Conservation (phyloP, 768 basidiomycete species). For the Leccinum sublutescens region DNA sequence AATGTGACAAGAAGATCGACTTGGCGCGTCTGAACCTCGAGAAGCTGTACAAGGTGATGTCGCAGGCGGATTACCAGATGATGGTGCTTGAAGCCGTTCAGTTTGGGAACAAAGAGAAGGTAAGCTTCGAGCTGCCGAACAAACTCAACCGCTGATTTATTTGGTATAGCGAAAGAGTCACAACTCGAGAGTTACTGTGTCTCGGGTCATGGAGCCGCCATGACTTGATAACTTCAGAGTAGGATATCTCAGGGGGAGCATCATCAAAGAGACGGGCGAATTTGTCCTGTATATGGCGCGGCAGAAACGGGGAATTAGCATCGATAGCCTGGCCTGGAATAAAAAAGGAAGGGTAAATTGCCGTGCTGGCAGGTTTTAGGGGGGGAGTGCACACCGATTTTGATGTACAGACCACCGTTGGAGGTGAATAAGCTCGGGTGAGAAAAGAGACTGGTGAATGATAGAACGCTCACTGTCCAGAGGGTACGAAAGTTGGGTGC, state of each 20-base stretch:
- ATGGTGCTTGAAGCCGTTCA: no score
- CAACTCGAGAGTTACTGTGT: no score
- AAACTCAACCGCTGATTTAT: no score
- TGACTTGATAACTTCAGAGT: slow-evolving; percentile 37
- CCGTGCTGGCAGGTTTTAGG: background rate
- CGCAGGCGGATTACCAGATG: no score
- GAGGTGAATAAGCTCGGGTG: slow-evolving; percentile 53
- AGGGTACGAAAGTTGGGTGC: slow-evolving; percentile 47
- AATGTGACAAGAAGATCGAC: no score
- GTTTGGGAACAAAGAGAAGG: no score
- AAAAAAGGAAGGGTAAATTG: background rate
- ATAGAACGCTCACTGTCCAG: slow-evolving; percentile 42
- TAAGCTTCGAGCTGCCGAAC: no score
- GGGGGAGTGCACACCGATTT: slow-evolving; percentile 52
- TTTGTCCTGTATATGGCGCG: slow-evolving; percentile 77
- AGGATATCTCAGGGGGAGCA: slow-evolving; percentile 76
- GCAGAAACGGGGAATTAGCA: slow-evolving; percentile 83
- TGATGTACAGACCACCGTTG: slow-evolving; percentile 42
- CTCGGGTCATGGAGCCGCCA: no score
- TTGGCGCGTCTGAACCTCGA: no score
- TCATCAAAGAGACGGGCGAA: slow-evolving; percentile 85
- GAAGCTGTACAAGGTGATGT: no score
- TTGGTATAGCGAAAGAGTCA: no score
- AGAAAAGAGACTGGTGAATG: background rate
- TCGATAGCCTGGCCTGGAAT: slow-evolving; percentile 69